Evolutionary conservation across 805 yeast species (phyloP).

Genomic region (Millerozyma acaciae): DNA sequence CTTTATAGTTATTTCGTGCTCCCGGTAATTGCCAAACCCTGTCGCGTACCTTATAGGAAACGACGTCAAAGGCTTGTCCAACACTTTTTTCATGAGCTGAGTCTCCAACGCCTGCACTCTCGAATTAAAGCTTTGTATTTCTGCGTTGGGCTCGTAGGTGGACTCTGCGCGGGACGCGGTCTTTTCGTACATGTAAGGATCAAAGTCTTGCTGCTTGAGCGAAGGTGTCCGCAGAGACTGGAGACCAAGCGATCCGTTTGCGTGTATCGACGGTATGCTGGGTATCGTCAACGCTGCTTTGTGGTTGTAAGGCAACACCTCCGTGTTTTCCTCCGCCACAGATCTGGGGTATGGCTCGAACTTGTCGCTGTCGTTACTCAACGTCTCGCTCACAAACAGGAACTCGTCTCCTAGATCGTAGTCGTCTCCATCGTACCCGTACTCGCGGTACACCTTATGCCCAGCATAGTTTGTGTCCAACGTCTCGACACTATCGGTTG

Average conservation of each 20-base stretch:
- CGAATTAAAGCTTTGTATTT: conserved; percentile 17
- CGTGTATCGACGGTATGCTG: conserved; percentile 9
- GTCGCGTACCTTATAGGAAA: conserved; percentile 17
- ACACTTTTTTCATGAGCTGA: conserved; percentile 26
- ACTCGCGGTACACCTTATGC: neutral
- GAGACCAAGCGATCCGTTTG: no score
- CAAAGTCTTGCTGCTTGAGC: no score
- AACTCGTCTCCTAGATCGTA: conserved; percentile 16
- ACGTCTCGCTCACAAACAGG: no score
- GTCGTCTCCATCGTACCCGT: conserved; percentile 13
- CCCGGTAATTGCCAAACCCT: conserved; percentile 10
- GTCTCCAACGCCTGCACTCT: conserved; percentile 21
- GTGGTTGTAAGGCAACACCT: conserved; percentile 9
- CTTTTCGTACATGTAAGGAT: no score
- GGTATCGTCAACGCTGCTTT: conserved; percentile 9
- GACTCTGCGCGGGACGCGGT: no score
- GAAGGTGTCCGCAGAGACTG: no score
- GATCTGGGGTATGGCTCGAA: conserved; percentile 3
- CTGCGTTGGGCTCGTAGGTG: conserved; percentile 5
- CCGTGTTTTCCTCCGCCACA: conserved; percentile 6
- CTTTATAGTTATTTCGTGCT: conserved; percentile 18
- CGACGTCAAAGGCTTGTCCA: conserved; percentile 28
- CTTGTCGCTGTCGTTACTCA: neutral
- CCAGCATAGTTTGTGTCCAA: neutral
- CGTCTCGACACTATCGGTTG: neutral